Base-by-base conservation (phyloP, 2,329 filamentous ascomycete species). In the Botryotinia globosa region DNA sequence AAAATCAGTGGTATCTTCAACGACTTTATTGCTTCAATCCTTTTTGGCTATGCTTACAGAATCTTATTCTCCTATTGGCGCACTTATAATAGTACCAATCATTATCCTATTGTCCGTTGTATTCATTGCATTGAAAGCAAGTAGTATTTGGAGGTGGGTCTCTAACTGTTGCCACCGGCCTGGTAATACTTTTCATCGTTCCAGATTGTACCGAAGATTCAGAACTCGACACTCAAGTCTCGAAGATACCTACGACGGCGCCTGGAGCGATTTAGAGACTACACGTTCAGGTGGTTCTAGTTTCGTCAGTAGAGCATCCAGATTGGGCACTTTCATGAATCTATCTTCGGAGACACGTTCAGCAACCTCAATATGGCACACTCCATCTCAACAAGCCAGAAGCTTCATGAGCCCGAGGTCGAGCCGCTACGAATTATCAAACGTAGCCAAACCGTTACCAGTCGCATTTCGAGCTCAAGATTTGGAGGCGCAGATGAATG, bases 381-480 rank as follows among this genome's bases (percentile, higher is more conserved):
- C 79, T 20, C 75, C 67, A 69, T 78, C 67, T 70, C 80, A 75
- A 25, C 77, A 80, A 71, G 76, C 68, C 72, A 80, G 78, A 81
- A 81, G 77, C 74, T 82, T 79, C 75, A 78, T 77, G 73, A 80
- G 74, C 72, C 79, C 74, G 80, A 81, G 75, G 77, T 29, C 82
- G 82, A 34, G 45, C 87, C 87, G 18, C 78, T 88, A 48, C 84
- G 85, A 58, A 86, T 89, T 77, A 78, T 84, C 77, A 89, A 87
- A 77, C 80, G 81, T 80, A 75, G 75, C 77, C 75, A 77, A 71
- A 78, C 75, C 79, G 73, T 80, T 71, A 64, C 77, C 75, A 68
- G 77, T 74, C 74, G 77, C 73, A 70, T 75, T 62, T 34, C 77
- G 72, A 65, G 77, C 67, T 65, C 74, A 74, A 74, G 78, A 70